Evolutionary conservation across 768 basidiomycete species (phyloP).

Genomic region (Mrakia hoshinonis): DNA sequence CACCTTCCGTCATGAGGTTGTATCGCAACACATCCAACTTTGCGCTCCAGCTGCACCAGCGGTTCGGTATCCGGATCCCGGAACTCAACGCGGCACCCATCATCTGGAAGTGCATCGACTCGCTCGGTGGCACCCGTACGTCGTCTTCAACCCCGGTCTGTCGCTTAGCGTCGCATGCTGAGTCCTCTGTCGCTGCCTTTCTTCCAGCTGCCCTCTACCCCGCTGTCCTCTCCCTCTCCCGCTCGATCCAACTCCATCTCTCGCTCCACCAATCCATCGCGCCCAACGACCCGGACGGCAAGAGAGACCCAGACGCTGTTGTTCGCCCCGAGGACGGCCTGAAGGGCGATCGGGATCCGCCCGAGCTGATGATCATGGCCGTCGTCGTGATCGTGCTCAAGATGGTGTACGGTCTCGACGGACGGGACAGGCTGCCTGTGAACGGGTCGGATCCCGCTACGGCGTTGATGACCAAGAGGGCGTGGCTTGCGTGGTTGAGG

Average conservation of each 20-base stretch:
- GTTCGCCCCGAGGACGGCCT: constrained; percentile 44
- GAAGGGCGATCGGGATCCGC: constrained; percentile 56
- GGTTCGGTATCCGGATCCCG: constrained; percentile 58
- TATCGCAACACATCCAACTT: constrained; percentile 58
- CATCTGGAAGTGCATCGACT: constrained; percentile 64
- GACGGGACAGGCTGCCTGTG: constrained; percentile 41
- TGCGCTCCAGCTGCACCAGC: constrained; percentile 50
- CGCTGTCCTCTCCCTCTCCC: constrained; percentile 30
- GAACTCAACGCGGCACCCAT: constrained; percentile 67
- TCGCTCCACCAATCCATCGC: constrained; percentile 30
- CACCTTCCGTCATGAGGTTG: constrained; percentile 53
- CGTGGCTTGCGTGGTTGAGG: constrained; percentile 44
- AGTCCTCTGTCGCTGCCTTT: neutral
- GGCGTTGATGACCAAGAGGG: constrained; percentile 50
- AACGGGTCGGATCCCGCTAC: constrained; percentile 52
- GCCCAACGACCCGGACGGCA: constrained; percentile 46
- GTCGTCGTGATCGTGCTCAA: constrained; percentile 64
- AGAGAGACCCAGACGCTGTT: constrained; percentile 49
- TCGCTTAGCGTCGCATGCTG: neutral
- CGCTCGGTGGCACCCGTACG: constrained; percentile 68
- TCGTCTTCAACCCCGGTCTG: constrained; percentile 29
- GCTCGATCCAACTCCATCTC: constrained; percentile 32
- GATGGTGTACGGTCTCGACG: constrained; percentile 77
- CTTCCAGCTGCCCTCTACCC: constrained; percentile 34
- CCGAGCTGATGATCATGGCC: constrained; percentile 58